phyloP scores from a whole-genome alignment of 805 yeast species.

The Wickerhamiella australiensis region DNA sequence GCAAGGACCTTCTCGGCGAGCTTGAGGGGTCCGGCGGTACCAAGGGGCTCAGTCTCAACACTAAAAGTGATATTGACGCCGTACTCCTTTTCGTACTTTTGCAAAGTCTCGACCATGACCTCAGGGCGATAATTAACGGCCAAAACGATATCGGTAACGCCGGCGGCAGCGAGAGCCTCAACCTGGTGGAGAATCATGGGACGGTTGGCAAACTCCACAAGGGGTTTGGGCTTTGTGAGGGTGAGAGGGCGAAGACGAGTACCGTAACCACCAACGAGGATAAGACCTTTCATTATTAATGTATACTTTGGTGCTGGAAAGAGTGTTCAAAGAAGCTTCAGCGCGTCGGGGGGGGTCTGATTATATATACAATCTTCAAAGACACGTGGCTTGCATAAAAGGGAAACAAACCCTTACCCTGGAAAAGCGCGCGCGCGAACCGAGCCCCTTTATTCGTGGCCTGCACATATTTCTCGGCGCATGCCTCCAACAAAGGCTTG shows the following conservation, averaged over 20 bases:
- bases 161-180: constrained; percentile 95
- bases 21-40: constrained; percentile 98
- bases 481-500: neutral
- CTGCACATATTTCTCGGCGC: neutral
- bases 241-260: constrained; percentile 99
- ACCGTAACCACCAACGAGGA: constrained; percentile 80
- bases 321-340: neutral
- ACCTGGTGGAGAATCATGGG: constrained; percentile 99
- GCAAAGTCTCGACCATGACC: constrained; percentile 90
- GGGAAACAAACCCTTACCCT: constrained; percentile 8
- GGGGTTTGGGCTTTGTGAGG: constrained; percentile 86
- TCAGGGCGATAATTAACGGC: constrained; percentile 99
- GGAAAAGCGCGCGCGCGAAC: neutral
- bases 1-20: constrained; percentile 87
- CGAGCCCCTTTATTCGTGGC: neutral
- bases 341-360: neutral
- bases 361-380: neutral
- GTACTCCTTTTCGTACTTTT: constrained; percentile 87
- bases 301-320: too few relatives aligned
- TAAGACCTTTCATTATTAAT: constrained; percentile 12
- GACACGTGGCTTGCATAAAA: constrained; percentile 12
- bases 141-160: constrained; percentile 94
- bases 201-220: constrained; percentile 96
- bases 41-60: constrained; percentile 98
- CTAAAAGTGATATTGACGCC: constrained; percentile 94